phyloP scores from a whole-genome alignment of 1,284 basidiomycete species.

The Tilletiopsis washingtonensis region DNA sequence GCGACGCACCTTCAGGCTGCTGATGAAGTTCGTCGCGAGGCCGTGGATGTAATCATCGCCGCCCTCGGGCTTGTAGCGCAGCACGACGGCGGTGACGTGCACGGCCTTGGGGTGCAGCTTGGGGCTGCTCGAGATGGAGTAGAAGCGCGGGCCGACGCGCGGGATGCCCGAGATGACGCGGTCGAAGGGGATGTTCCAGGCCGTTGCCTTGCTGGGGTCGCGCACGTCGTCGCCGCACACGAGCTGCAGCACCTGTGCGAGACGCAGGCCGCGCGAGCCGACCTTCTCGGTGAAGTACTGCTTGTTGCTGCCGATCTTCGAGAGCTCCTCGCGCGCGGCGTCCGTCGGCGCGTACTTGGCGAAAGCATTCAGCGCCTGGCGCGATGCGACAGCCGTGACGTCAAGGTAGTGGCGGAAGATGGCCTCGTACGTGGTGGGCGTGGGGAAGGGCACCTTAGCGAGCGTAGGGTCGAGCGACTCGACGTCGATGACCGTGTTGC shows the following conservation, averaged over 20 bases:
- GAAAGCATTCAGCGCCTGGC: slow-evolving; percentile 79
- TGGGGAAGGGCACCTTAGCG: slow-evolving; percentile 97
- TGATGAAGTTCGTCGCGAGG: slow-evolving; percentile 44
- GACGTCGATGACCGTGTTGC: slow-evolving; percentile 70
- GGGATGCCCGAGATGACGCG: slow-evolving; percentile 86
- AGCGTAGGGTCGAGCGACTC: slow-evolving; percentile 94
- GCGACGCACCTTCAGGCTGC: too few relatives aligned
- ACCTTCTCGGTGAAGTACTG: slow-evolving; percentile 72
- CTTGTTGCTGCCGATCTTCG: slow-evolving; percentile 75
- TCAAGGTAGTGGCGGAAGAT: slow-evolving; percentile 96
- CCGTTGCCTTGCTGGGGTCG: slow-evolving; percentile 60
- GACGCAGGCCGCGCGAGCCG: slow-evolving; percentile 71
- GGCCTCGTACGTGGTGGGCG: slow-evolving; percentile 87
- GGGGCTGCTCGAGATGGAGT: slow-evolving; percentile 95
- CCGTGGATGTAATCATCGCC: slow-evolving; percentile 31
- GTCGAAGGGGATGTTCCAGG: slow-evolving; percentile 94
- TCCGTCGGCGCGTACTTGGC: slow-evolving; percentile 80
- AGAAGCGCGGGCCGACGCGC: slow-evolving; percentile 90
- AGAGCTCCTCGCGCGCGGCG: slow-evolving; percentile 66
- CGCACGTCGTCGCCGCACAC: slow-evolving; percentile 68
- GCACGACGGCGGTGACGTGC: slow-evolving; percentile 87
- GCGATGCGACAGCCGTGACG: slow-evolving; percentile 82
- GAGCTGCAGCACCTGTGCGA: slow-evolving; percentile 82
- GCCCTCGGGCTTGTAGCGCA: slow-evolving; percentile 28
- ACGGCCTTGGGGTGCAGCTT: slow-evolving; percentile 80